Evolutionary conservation across 164 flowering plant species (phyloP), one percentile per base, ranked within the genome.

Genomic region (Berberis thunbergii): DNA sequence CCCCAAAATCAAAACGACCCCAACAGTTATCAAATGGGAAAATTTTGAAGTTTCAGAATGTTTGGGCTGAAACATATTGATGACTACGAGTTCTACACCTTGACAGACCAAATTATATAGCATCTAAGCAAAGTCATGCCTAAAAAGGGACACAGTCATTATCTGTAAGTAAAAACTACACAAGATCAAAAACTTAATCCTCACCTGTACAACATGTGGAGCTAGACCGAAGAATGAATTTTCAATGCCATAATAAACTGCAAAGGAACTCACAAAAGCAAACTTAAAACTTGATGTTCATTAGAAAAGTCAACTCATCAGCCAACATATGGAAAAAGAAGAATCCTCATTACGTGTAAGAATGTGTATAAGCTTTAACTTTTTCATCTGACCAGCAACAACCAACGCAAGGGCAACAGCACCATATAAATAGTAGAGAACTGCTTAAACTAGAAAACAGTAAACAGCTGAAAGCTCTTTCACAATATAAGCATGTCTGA

Each of bases 201-300:
- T 73, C 59, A 87, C 99, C 87, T 89, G 96, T 63, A 79, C 83
- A 77, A 95, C 81, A 78, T 81, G 84, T 53, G 97, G 97, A 69
- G 85, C 86, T 78, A 95, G 80, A 70, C 82, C 73, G 53, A 50
- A 66, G 59, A 89, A 83, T 11, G 96, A 85, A 79, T 87, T 80
- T 46, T 86, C 96, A 64, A 95, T 65, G 45, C 94, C 99, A 79
- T 89, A 95, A 75, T 85, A 87, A 77, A 77, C 97, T 95, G 85
- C 80, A 62, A 57, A n/a, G 49, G 11, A 54, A 60, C 64, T 66
- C 8, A 70, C 4, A 62, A 62, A 49, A 75, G 60, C 12, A 9
- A 59, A 45, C n/a, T 61, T 59, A 43, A 13, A 41, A 7, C 53
- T 6, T 61, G 13, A 55, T 52, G 11, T 7, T 4, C 54, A 52